Evolutionary conservation across 441 rosid genomes (phyloP), one percentile per base, ranked within the genome.

Genomic region (Adansonia gregorii): DNA sequence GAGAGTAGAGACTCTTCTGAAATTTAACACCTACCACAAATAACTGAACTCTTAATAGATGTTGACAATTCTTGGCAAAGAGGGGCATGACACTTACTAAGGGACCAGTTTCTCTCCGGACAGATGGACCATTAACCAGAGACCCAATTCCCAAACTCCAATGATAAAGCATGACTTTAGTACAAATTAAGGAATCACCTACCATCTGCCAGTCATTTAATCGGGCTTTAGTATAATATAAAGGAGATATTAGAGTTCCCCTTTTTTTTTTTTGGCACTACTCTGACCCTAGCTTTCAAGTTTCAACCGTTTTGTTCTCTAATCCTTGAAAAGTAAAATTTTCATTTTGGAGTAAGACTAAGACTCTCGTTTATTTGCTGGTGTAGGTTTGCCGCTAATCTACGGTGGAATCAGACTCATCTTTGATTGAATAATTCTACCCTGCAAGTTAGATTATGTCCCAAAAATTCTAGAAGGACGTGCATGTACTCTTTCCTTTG

Each of bases 401-500:
- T 27, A 19, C 17, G 15, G 75, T 10, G 5, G 49, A 72, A 35
- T n/a, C 9, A 35, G 61, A 39, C 49, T 73, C 59, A 60, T 56
- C 10, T 17, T 49, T 9, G 12, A 43, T 11, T 76, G 51, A 58
- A 71, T 48, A 48, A 41, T 17, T 76, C 35, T 27, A 27, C 35
- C 35, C 35, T 15, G 67, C 60, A 45, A 77, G 31, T 43, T 54
- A 24, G 48, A 59, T 67, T 10, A 72, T 8, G 75, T 17, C 64
- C 60, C 61, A 14, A 20, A 65, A 67, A 2, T 48, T 74, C 61
- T n/a, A 52, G 61, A 20, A 45, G 55, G 6, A 14, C 69, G 58
- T 56, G 51, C 14, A 68, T 76, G 65, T 73, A 76, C 14, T 64
- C 45, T 81, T 51, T 41, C 61, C 78, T 48, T 76, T 69, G 79